Conservation (phyloP, 495 filamentous ascomycete genomes). For the Podospora tetraspora region DNA sequence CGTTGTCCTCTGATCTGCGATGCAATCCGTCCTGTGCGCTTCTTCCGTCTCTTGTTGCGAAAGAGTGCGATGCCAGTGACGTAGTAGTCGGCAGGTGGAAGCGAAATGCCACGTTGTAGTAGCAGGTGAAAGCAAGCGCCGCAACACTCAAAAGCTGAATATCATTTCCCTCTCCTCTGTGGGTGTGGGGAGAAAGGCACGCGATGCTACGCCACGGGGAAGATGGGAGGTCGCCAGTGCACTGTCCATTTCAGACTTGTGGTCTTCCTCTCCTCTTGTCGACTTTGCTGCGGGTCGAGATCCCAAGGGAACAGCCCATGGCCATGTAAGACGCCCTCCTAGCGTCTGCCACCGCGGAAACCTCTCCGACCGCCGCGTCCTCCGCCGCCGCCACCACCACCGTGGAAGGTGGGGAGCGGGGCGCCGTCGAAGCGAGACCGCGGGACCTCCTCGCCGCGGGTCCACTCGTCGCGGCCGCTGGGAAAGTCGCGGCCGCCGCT, state of each 20-base stretch:
- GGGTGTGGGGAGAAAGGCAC: neutral
- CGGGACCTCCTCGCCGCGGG: slow-evolving; percentile 15
- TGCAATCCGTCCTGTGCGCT: neutral
- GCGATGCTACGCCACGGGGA: no score
- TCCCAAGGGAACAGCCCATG: neutral
- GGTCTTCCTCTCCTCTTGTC: no score
- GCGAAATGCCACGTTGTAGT: neutral
- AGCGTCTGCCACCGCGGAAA: slow-evolving; percentile 1
- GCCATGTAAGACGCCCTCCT: neutral
- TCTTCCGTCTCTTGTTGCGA: neutral
- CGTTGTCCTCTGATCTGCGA: neutral
- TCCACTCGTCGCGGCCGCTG: neutral
- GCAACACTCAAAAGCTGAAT: neutral
- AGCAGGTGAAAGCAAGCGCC: no score
- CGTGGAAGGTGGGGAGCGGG: slow-evolving; percentile 25
- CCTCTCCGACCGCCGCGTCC: slow-evolving; percentile 16
- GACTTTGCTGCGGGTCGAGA: neutral
- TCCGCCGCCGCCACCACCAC: slow-evolving; percentile 25
- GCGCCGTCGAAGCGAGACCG: slow-evolving; percentile 29
- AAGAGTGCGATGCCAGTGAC: neutral
- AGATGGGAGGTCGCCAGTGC: neutral
- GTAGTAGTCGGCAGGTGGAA: no score
- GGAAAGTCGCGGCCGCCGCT: neutral
- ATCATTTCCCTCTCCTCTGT: neutral
- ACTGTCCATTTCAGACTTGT: neutral